Evolutionary conservation across 2,329 filamentous ascomycete genomes (phyloP).

Genomic region (Cordyceps pruinosa): DNA sequence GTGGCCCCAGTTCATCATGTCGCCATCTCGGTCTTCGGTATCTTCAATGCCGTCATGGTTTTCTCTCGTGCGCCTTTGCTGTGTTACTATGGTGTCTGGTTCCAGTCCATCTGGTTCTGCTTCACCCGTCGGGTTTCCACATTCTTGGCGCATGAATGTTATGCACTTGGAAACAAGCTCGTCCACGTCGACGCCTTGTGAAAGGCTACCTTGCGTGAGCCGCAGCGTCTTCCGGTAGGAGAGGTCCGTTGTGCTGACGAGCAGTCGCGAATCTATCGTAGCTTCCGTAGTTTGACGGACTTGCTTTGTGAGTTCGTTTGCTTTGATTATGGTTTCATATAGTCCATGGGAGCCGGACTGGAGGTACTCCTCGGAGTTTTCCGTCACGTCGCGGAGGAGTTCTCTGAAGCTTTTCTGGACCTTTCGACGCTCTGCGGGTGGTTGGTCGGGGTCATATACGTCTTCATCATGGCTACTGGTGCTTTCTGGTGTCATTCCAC

Average conservation of each 20-base stretch:
- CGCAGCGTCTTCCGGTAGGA: constrained; percentile 71
- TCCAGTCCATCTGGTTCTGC: constrained; percentile 44
- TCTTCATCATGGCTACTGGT: constrained; percentile 25
- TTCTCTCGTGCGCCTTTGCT: constrained; percentile 18
- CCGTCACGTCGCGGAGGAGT: constrained; percentile 51
- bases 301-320: constrained; percentile 57
- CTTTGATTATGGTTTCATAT: constrained; percentile 56
- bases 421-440: constrained; percentile 62
- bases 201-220: constrained; percentile 64
- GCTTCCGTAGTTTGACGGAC: constrained; percentile 89
- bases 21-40: constrained; percentile 54
- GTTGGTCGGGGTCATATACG: constrained; percentile 76
- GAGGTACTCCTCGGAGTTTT: constrained; percentile 69
- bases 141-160: constrained; percentile 70
- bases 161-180: constrained; percentile 90
- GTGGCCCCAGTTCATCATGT: constrained; percentile 79
- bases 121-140: constrained; percentile 39
- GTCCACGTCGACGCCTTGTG: constrained; percentile 76
- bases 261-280: constrained; percentile 78
- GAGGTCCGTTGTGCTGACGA: constrained; percentile 74
- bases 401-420: constrained; percentile 65
- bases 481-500: constrained; percentile 14
- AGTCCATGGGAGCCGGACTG: constrained; percentile 59
- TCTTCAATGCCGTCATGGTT: constrained; percentile 34
- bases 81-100: constrained; percentile 33